Base-by-base conservation (phyloP, 148 eudicot species). In the Fallopia convolvulus region DNA sequence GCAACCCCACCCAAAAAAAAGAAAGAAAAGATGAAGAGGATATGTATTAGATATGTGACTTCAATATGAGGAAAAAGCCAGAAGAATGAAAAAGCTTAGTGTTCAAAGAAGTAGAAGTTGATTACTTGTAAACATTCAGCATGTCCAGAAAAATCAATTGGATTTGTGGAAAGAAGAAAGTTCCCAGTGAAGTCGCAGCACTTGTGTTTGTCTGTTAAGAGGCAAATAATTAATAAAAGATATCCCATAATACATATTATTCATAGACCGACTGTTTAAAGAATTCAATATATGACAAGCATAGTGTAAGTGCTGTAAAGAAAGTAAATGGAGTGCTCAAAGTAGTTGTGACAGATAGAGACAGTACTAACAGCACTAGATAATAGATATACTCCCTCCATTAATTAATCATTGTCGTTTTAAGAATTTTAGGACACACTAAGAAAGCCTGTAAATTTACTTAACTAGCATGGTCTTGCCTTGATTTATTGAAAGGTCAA, bases 71-170 rank as follows among this genome's bases (percentile, higher is more conserved):
- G 17, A 4, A 23, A 30, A 32, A 71, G 15, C 55, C 52, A 46
- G 20, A 48, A 73, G 9, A 15, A 42, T 13, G 8, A 20, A 44
- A 72, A 41, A 20, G 20, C 14, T 20, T n/a, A 15, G 36, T 46
- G 15, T 46, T 44, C 26, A 72, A 72, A 5, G 70, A 15, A 12
- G 30, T 76, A 75, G 26, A 6, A 56, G 74, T 71, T 20, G 30
- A 61, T 39, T 83, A 96, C 99, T 90, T 91, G 91, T 96, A 96
- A 56, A 96, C 97, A 86, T 96, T 96, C 74, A 96, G 97, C 99
- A 96, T 93, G 88, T 96, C 98, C 87, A 93, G 78, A 77, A 96
- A 96, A 84, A 93, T 91, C 72, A 90, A 70, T 33, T 94, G 84
- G 48, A 96, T 93, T 85, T 96, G 99, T 5, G 97, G 82, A 72